phyloP scores from a whole-genome alignment of 1,284 basidiomycete species.

The Peniophora sp. region DNA sequence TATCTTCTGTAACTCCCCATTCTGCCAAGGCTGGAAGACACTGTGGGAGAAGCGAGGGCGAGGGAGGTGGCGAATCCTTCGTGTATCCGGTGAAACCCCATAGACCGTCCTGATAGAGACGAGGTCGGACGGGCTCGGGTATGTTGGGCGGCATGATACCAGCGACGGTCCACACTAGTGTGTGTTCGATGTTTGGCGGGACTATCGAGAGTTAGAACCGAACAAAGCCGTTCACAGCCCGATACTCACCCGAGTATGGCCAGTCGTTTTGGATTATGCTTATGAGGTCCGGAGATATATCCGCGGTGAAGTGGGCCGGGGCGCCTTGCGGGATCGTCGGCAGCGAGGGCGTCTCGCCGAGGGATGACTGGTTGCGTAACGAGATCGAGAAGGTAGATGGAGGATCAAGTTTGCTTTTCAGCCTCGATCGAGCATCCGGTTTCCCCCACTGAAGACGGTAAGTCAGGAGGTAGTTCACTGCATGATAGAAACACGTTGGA shows the following conservation, averaged over 20 bases:
- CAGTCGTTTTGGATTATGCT: constrained; percentile 77
- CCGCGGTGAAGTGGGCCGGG: constrained; percentile 55
- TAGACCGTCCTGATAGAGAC: constrained; percentile 61
- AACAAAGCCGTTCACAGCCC: background rate
- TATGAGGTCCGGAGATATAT: constrained; percentile 48
- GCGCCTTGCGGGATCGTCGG: constrained; percentile 19
- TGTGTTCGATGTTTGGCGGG: constrained; percentile 66
- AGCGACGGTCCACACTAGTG: constrained; percentile 65
- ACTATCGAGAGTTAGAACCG: constrained; percentile 30
- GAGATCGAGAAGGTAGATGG: constrained; percentile 13
- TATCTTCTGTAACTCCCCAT: constrained; percentile 60
- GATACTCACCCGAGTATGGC: constrained; percentile 67
- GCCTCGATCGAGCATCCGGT: constrained; percentile 49
- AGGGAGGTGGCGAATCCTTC: constrained; percentile 42
- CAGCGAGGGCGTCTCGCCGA: background rate
- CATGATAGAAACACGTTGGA: background rate
- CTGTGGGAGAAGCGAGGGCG: constrained; percentile 48
- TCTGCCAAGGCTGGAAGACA: constrained; percentile 56
- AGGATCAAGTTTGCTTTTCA: constrained; percentile 18
- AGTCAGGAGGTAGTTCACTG: constrained; percentile 61
- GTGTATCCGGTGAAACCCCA: constrained; percentile 68
- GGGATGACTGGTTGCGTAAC: background rate
- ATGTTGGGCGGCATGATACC: constrained; percentile 51
- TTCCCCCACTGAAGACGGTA: constrained; percentile 69
- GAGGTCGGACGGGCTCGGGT: constrained; percentile 35